Conservation (phyloP, 495 filamentous ascomycete species). For the Durotheca rogersii region DNA sequence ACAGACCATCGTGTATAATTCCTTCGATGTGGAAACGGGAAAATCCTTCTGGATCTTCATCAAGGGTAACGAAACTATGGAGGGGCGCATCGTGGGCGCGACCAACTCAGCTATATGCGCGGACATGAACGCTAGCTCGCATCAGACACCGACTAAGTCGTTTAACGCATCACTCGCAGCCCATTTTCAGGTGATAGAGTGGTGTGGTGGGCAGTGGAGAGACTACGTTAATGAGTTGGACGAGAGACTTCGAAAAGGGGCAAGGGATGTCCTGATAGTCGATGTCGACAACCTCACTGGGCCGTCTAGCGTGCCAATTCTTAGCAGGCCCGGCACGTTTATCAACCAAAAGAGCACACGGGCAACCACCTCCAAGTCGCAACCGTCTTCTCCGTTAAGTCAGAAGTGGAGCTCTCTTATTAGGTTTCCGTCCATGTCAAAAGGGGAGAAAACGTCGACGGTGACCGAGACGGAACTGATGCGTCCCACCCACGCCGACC, state of each 20-base stretch:
- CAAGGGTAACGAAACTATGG: conserved; percentile 45
- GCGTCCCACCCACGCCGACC: background rate
- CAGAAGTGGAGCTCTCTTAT: conserved; percentile 5
- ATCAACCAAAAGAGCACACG: conserved; percentile 14
- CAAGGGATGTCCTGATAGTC: conserved; percentile 31
- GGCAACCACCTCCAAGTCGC: background rate
- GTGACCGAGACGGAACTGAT: background rate
- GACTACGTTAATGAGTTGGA: conserved; percentile 50
- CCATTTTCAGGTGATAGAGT: conserved; percentile 47
- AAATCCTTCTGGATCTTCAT: conserved; percentile 42
- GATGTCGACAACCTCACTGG: conserved; percentile 30
- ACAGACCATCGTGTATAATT: conserved; percentile 45
- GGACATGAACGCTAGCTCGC: conserved; percentile 29
- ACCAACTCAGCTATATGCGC: too few relatives aligned
- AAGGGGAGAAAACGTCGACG: too few relatives aligned
- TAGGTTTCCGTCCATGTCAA: conserved; percentile 7
- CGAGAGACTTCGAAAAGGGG: conserved; percentile 30
- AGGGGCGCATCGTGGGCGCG: conserved; percentile 35
- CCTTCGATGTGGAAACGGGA: conserved; percentile 45
- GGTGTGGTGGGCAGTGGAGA: conserved; percentile 50
- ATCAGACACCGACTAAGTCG: conserved; percentile 24
- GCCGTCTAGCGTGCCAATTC: conserved; percentile 11
- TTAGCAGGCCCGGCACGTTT: too few relatives aligned
- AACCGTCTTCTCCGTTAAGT: too few relatives aligned
- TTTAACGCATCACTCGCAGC: conserved; percentile 39